Conservation (phyloP, 2,329 filamentous ascomycete genomes). For the Canariomyces notabilis region DNA sequence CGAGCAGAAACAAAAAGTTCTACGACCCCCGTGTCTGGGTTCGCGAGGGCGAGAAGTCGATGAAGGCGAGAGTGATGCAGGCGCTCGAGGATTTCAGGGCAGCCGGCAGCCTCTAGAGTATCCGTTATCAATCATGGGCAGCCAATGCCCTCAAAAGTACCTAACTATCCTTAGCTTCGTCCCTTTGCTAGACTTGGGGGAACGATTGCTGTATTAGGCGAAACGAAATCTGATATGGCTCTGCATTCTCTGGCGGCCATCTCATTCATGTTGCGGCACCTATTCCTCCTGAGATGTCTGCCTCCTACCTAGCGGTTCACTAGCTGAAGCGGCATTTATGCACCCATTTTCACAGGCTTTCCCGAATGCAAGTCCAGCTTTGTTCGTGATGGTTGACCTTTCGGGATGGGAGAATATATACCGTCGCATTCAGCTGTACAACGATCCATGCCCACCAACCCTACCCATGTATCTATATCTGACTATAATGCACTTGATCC, state of each 20-base stretch:
- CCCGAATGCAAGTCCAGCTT: too few species aligned
- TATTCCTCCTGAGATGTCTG: too few species aligned
- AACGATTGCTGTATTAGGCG: not conserved
- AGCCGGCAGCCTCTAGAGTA: slow-evolving; percentile 65
- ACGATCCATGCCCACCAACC: too few species aligned
- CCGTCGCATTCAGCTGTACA: too few species aligned
- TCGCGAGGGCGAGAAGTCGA: slow-evolving; percentile 88
- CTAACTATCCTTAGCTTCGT: not conserved
- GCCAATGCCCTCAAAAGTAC: not conserved
- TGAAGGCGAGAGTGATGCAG: slow-evolving; percentile 73
- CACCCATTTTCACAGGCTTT: too few species aligned
- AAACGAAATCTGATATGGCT: not conserved
- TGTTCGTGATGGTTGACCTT: too few species aligned
- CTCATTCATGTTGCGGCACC: too few species aligned
- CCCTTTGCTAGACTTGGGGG: not conserved
- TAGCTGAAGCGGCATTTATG: too few species aligned
- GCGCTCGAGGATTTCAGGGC: slow-evolving; percentile 92
- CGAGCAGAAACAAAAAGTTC: slow-evolving; percentile 3
- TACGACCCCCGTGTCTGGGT: slow-evolving; percentile 24
- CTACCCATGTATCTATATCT: too few species aligned
- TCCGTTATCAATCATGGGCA: not conserved
- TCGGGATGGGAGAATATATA: too few species aligned
- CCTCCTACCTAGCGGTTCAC: too few species aligned
- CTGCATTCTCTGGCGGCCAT: not conserved
- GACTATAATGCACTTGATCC: too few species aligned